These are phyloP conservation scores for Geranium rotundifolium DNA, from an alignment of 345 rosid genomes.

Conservation along the genomic window DNA sequence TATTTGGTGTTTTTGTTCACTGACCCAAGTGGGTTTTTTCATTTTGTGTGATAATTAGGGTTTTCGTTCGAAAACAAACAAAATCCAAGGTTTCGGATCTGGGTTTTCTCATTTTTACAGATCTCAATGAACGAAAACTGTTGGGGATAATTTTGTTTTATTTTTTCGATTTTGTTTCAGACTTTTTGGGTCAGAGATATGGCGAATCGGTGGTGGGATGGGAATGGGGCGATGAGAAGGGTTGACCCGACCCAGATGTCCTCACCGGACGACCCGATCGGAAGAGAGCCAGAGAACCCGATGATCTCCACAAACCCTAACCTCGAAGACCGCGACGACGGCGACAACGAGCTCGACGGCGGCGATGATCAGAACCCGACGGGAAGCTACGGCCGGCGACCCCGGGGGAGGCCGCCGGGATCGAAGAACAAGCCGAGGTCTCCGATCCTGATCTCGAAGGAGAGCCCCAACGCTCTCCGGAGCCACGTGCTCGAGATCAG, in stretches of 20 bases:
- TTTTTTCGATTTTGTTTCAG: conserved; percentile 19
- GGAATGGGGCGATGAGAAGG: conserved; percentile 56
- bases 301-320: conserved; percentile 16
- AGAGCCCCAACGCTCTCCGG: conserved; percentile 67
- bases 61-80: no score
- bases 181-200: conserved; percentile 23
- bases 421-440: conserved; percentile 75
- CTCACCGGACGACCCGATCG: conserved; percentile 15
- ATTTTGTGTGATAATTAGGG: no score
- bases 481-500: conserved; percentile 81
- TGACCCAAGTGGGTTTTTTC: no score
- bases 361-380: no score
- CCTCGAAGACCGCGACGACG: conserved; percentile 14
- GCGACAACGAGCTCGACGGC: conserved; percentile 24
- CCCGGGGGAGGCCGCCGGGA: conserved; percentile 80
- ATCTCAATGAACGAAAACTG: no score
- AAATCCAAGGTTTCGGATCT: no score
- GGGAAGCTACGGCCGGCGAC: conserved; percentile 42
- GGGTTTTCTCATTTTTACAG: no score
- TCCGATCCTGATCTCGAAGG: conserved; percentile 67
- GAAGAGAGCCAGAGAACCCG: conserved; percentile 16
- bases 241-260: conserved; percentile 23
- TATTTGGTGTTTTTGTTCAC: no score
- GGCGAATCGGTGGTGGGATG: conserved; percentile 91
- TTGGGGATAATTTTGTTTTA: no score